Evolutionary conservation across 179 eudicot genomes (phyloP), one percentile per base, ranked within the genome.

Genomic region (Patellifolia procumbens): DNA sequence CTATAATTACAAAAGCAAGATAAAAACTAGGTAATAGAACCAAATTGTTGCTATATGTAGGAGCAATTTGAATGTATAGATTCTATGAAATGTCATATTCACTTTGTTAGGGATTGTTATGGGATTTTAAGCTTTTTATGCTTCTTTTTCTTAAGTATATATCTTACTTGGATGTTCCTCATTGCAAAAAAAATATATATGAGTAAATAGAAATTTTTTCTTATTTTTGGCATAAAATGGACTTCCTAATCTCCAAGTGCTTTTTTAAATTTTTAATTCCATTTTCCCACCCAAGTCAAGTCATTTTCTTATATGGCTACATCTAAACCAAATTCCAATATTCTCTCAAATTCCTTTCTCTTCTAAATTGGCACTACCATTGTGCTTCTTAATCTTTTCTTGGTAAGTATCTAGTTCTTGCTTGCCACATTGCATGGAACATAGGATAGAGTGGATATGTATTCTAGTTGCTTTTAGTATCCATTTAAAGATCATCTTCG

Each of bases 381-480:
- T 74, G 70, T 78, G 78, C 76, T 81, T 72, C 55, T 66, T 66
- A 29, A 81, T 72, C 80, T 81, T 73, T 73, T 81, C 84, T 77
- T 17, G 66, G 72, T 52, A 70, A 73, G 81, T 45, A 81, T 81
- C 75, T 73, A 73, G 80, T 81, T 81, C 84, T 35, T 77, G 51
- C 70, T 68, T 60, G 72, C 75, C 78, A 73, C 29, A 58, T 76
- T 64, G 63, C 52, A 68, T 63, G 19, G 52, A 52, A 22, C 62
- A 56, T 58, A 65, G 32, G 51, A 52, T 70, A 77, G 26, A 37
- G 55, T 51, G 24, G 51, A 72, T 59, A 74, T 58, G 49, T 74
- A 79, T 59, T 68, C 74, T 24, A 55, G 39, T 28, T 56, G 45
- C 48, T 74, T 68, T 74, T 55, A 67, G 43, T 73, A 68, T 24